Base-by-base conservation (phyloP, 805 yeast species). In the Blastobotrys terrestris region DNA sequence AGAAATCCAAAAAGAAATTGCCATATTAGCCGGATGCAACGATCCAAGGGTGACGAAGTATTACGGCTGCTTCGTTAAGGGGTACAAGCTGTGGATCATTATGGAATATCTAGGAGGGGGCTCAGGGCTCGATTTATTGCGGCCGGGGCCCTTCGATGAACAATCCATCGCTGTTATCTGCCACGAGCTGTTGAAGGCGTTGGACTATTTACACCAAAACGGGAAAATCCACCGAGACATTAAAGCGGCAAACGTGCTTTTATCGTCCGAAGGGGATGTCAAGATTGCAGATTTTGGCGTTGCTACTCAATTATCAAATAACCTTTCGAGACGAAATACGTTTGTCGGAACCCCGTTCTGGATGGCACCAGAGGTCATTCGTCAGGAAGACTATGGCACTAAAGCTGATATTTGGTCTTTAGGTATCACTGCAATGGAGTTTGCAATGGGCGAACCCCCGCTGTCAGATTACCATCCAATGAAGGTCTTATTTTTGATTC, bases 331-430 rank as follows among this genome's bases (percentile, higher is more conserved):
- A 4, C 57, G 76, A 41, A 71, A 72, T 55, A 72, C 77, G 13
- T 73, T 72, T 60, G 77, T 73, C 5, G 77, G 77, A 2, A 72
- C 77, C 3, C 77, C 77, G 18, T 94, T 90, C 66, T 94, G 99
- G 99, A 94, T 94, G 99, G 97, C 99, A 0, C 99, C 99, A 0
- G 99, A 92, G 67, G 99, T 92, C 31, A 92, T 92, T 41, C 78
- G 87, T 71, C 97, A 92, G 67, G 95, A 80, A 58, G 80, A 77
- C 55, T 79, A 82, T 58, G 80, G 82, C n/a, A 83, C 78, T 50
- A 77, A 80, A 49, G 91, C 92, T 0, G 94, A 85, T 66, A 76
- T 85, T 2, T 85, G 94, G 94, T 83, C 88, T 6, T 69, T 85
- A 54, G 94, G 92, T 1, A 85, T 88, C 55, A 85, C 92, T 39